Evolutionary conservation across 371 early-diverging fungal species (phyloP), one percentile per base, ranked within the genome.

Genomic region (Mortierella sp.): DNA sequence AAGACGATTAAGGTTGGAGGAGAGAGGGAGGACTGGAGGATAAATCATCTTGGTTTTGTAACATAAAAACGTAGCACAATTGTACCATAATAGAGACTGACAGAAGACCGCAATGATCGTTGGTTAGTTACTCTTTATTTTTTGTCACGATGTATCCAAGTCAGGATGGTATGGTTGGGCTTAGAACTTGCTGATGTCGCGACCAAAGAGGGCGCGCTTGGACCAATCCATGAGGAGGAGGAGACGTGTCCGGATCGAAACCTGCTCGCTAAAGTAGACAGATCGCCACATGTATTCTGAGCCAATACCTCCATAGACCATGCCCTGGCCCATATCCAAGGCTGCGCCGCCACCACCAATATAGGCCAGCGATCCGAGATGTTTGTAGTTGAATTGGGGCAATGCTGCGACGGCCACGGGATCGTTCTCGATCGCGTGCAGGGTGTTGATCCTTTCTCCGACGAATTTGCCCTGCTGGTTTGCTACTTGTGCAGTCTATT

Each of bases 401-500:
- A 90, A 56, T 16, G 82, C 76, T 1, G 76, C 75, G 4, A 82
- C 87, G 24, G 83, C 83, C 4, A 81, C 83, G 14, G 75, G 71
- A n/a, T 73, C 74, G 73, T 76, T 75, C 48, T 86, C 80, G 21
- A 74, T 81, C 8, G 32, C 43, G 11, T 48, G 90, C 32, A 91
- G 79, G 18, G 72, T 46, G 79, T 91, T 93, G 18, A 96, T 81
- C 48, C 91, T 87, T 44, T 88, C 89, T 41, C 92, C 94, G 49
- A 97, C 77, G 82, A 93, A 96, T 29, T 88, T 82, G 49, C 95
- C 98, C 84, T 98, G 94, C 82, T 97, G 98, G 84, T 90, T 94
- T 41, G 98, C 98, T 6, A 96, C 96, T 88, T 97, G 98, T 3
- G 98, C 98, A 46, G 97, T 96, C 91, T 93, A 81, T 21, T 21